Conservation (phyloP, 2,329 filamentous ascomycete genomes). For the Sporothrix brunneoviolacea region DNA sequence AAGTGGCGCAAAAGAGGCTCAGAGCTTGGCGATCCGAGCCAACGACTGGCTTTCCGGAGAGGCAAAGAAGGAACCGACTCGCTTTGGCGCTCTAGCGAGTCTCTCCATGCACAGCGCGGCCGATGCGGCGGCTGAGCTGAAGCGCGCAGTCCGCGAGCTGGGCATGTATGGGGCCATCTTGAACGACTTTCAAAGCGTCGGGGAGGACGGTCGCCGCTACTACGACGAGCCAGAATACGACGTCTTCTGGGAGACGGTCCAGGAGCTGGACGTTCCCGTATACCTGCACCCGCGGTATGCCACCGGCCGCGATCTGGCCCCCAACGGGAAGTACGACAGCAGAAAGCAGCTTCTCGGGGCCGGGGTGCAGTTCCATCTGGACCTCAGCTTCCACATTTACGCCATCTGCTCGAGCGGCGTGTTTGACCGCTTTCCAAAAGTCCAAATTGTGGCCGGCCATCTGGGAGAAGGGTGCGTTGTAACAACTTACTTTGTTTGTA, state of each 20-base stretch:
- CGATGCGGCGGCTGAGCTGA: constrained; percentile 26
- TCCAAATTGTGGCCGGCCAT: constrained; percentile 37
- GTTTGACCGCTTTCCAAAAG: constrained; percentile 34
- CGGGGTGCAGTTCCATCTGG: constrained; percentile 34
- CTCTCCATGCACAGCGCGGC: constrained; percentile 29
- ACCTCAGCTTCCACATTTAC: constrained; percentile 39
- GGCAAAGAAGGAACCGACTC: constrained; percentile 21
- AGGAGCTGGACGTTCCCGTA: constrained; percentile 28
- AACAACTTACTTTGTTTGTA: too few species aligned
- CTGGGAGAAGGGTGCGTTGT: constrained; percentile 33
- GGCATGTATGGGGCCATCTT: constrained; percentile 29
- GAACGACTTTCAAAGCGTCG: constrained; percentile 28
- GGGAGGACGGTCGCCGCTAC: constrained; percentile 22
- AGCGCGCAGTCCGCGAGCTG: constrained; percentile 25
- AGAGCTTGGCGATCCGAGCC: constrained; percentile 21
- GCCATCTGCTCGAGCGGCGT: constrained; percentile 36
- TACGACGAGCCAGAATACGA: constrained; percentile 27
- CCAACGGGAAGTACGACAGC: constrained; percentile 22
- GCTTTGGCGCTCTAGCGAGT: constrained; percentile 28
- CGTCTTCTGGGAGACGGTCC: constrained; percentile 26
- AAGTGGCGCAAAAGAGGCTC: constrained; percentile 21
- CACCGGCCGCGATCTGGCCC: constrained; percentile 23
- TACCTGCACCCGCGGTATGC: constrained; percentile 31
- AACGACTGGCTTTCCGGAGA: constrained; percentile 30
- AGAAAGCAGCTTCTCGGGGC: constrained; percentile 30